These are phyloP conservation scores for Barnettozyma botsteinii DNA, from an alignment of 805 yeast genomes.

Conservation along the genomic window DNA sequence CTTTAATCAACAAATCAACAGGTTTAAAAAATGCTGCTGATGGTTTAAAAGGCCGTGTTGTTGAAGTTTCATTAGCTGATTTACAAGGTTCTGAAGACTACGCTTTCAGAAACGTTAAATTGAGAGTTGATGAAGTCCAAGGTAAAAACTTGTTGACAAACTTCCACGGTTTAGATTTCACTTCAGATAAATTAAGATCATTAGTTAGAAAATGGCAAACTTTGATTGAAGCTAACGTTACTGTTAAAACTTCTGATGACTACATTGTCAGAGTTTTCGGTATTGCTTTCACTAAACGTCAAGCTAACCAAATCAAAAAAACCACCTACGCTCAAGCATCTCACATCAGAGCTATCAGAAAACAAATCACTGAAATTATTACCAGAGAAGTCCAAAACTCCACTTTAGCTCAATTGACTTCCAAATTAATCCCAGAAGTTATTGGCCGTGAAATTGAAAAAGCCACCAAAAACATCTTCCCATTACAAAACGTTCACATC, in stretches of 20 bases:
- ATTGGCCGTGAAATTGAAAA: conserved; percentile 98
- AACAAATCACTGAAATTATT: conserved; percentile 94
- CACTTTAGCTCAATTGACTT: conserved; percentile 93
- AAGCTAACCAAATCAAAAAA: conserved; percentile 94
- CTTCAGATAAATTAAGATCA: conserved; percentile 95
- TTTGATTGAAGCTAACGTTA: conserved; percentile 94
- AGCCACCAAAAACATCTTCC: conserved; percentile 91
- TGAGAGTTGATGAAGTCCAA: conserved; percentile 98
- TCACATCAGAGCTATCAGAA: conserved; percentile 95
- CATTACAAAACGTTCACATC: conserved; percentile 97
- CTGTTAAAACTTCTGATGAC: conserved; percentile 97
- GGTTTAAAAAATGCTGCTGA: conserved; percentile 98
- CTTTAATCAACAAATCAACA: conserved; percentile 95
- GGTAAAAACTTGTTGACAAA: conserved; percentile 97
- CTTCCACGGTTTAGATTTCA: conserved; percentile 99
- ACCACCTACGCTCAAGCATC: conserved; percentile 97
- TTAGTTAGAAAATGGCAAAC: conserved; percentile 99
- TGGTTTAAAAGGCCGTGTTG: conserved; percentile 96
- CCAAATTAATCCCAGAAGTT: conserved; percentile 97
- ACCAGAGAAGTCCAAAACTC: conserved; percentile 93
- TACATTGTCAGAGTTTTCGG: conserved; percentile 94
- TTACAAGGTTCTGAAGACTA: conserved; percentile 98
- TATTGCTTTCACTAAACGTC: conserved; percentile 98
- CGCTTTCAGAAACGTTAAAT: conserved; percentile 94
- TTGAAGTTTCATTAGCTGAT: conserved; percentile 94